phyloP scores from a whole-genome alignment of 164 flowering plant genomes.

The Nymphaea colorata region DNA sequence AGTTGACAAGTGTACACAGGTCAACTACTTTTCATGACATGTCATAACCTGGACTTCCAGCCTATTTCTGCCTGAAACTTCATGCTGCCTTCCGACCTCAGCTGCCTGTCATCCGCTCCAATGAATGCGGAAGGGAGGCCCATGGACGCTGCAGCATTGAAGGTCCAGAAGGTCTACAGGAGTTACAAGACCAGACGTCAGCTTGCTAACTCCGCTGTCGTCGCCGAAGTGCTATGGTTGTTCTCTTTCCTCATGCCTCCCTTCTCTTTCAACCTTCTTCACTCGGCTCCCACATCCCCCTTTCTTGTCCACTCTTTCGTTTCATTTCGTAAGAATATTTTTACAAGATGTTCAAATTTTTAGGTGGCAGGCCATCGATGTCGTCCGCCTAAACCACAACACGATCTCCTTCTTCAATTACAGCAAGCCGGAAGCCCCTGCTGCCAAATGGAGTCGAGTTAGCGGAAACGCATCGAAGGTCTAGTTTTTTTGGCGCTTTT shows the following conservation, averaged over 20 bases:
- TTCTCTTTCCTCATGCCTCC: neutral
- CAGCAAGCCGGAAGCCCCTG: slow-evolving; percentile 45
- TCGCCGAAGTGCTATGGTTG: slow-evolving; percentile 74
- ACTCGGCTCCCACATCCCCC: neutral
- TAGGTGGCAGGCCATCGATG: slow-evolving; percentile 81
- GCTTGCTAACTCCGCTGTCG: slow-evolving; percentile 75
- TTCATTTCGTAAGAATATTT: neutral
- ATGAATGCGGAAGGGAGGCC: neutral
- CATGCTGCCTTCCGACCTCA: neutral
- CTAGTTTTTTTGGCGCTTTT: neutral
- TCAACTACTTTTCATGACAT: too few species aligned
- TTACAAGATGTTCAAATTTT: neutral
- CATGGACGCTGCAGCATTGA: slow-evolving; percentile 26
- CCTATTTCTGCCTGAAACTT: neutral
- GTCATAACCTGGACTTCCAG: neutral
- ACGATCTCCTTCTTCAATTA: slow-evolving; percentile 66
- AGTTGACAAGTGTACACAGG: too few species aligned
- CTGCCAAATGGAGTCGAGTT: slow-evolving; percentile 59
- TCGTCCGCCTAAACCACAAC: slow-evolving; percentile 47
- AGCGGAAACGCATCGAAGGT: slow-evolving; percentile 71
- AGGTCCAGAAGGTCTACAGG: slow-evolving; percentile 63
- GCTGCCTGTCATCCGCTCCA: neutral
- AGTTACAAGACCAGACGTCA: slow-evolving; percentile 67
- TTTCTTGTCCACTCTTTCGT: neutral
- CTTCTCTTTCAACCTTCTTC: neutral